Evolutionary conservation across 495 filamentous ascomycete species (phyloP).

Genomic region (Letharia columbiana): DNA sequence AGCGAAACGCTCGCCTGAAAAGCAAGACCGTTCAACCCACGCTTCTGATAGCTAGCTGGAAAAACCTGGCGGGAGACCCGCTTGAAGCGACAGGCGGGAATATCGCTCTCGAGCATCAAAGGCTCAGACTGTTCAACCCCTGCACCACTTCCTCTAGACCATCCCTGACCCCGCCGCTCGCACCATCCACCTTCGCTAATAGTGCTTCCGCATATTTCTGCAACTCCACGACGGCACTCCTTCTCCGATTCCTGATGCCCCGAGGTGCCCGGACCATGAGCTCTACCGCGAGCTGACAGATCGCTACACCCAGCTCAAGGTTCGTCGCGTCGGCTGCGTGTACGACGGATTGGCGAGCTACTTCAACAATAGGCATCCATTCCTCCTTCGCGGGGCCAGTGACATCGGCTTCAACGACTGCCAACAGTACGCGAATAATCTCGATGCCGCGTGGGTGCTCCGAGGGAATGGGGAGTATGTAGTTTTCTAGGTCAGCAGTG

Average conservation of each 20-base stretch:
- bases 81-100: background rate
- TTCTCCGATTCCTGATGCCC: slow-evolving; percentile 37
- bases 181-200: background rate
- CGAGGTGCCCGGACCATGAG: slow-evolving; percentile 39
- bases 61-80: too few species aligned
- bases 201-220: background rate
- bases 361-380: slow-evolving; percentile 41
- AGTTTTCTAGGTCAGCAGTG: slow-evolving; percentile 35
- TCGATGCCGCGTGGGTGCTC: slow-evolving; percentile 36
- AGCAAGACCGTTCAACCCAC: background rate
- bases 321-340: background rate
- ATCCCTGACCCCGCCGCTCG: slow-evolving; percentile 10
- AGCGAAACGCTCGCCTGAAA: background rate
- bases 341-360: slow-evolving; percentile 16
- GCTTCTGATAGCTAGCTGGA: background rate
- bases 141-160: slow-evolving; percentile 13
- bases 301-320: slow-evolving; percentile 41
- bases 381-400: slow-evolving; percentile 33
- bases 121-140: background rate
- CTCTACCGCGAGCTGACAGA: slow-evolving; percentile 42
- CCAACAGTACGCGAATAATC: slow-evolving; percentile 44
- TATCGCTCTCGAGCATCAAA: background rate
- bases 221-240: background rate
- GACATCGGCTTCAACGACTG: slow-evolving; percentile 36
- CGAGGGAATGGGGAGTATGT: slow-evolving; percentile 24